These are phyloP conservation scores for Zygosaccharomyces gambellarensis DNA, from an alignment of 805 yeast species.

Conservation along the genomic window DNA sequence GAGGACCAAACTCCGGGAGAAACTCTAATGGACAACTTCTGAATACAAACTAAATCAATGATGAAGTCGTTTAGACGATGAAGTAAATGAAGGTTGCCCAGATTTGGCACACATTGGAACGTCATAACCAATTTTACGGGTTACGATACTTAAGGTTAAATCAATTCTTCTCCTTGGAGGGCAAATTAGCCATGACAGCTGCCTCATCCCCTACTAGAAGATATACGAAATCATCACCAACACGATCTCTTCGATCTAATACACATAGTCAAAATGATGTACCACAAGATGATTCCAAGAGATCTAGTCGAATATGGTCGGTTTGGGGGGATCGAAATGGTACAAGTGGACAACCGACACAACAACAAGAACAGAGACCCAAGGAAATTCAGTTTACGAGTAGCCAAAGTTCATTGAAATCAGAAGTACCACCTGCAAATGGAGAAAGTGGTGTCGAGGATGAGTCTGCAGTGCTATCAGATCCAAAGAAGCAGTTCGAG, in stretches of 20 bases:
- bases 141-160: background rate
- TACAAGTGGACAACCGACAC: background rate
- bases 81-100: background rate
- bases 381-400: background rate
- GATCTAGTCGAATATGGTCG: constrained; percentile 10
- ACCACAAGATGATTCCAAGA: background rate
- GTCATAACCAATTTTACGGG: background rate
- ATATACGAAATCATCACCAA: constrained; percentile 1
- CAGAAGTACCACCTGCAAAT: constrained; percentile 1
- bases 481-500: constrained; percentile 3
- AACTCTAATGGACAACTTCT: background rate
- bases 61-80: background rate
- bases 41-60: background rate
- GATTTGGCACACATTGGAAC: background rate
- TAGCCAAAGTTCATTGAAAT: constrained; percentile 5
- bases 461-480: background rate
- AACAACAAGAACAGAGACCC: constrained; percentile 1
- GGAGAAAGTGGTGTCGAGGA: background rate
- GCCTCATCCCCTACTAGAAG: constrained; percentile 6
- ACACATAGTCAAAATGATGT: background rate
- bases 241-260: constrained; percentile 9
- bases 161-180: background rate
- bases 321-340: constrained; percentile 8
- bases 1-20: background rate
- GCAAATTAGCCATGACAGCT: constrained; percentile 1